Evolutionary conservation across 768 basidiomycete genomes (phyloP).

Genomic region (Tylopilus felleus): DNA sequence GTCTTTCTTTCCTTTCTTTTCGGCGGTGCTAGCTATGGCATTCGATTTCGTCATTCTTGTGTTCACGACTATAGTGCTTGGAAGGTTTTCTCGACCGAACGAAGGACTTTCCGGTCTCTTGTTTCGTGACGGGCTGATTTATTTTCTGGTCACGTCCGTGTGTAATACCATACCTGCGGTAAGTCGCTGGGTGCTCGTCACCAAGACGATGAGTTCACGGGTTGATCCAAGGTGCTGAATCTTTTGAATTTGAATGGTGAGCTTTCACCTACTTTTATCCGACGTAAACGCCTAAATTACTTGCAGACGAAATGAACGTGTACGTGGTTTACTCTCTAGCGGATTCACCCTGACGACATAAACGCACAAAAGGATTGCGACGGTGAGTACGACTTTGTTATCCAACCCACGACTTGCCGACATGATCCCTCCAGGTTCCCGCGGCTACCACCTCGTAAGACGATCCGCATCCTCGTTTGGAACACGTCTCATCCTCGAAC

Average conservation of each 20-base stretch:
- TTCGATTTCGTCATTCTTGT: constrained; percentile 62
- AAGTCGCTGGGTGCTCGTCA: constrained; percentile 20
- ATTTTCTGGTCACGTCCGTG: constrained; percentile 62
- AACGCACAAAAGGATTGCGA: constrained; percentile 17
- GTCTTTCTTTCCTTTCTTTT: background rate
- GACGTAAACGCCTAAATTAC: background rate
- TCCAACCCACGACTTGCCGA: background rate
- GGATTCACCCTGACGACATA: constrained; percentile 1
- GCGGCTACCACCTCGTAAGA: constrained; percentile 62
- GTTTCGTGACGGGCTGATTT: constrained; percentile 71
- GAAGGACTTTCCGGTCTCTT: constrained; percentile 62
- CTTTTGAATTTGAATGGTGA: constrained; percentile 26
- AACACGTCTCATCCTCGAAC: constrained; percentile 5
- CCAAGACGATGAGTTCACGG: background rate
- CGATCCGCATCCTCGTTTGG: background rate
- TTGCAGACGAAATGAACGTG: constrained; percentile 27
- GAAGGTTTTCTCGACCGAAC: constrained; percentile 44
- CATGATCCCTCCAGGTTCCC: constrained; percentile 43
- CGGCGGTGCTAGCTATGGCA: constrained; percentile 50
- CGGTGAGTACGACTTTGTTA: constrained; percentile 10
- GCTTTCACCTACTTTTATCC: background rate
- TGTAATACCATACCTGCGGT: constrained; percentile 69
- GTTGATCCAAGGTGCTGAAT: constrained; percentile 22
- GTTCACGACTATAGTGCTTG: constrained; percentile 52
- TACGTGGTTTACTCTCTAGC: constrained; percentile 3